Evolutionary conservation across 2,329 filamentous ascomycete genomes (phyloP).

Genomic region (Pseudocercospora vitis): DNA sequence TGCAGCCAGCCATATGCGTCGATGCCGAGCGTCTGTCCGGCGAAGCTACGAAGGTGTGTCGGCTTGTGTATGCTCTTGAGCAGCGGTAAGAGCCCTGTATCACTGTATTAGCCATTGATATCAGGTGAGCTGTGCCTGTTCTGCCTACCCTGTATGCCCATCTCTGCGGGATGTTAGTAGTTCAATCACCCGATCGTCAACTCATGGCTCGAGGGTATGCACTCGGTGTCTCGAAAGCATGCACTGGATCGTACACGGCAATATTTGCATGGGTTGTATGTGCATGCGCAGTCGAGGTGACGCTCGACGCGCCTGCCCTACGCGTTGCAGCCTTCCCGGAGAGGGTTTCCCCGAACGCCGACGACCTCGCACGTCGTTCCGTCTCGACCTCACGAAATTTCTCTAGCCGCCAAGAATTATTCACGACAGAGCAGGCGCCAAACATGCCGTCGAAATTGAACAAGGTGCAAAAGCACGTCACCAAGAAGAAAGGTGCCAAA

Average conservation of each 20-base stretch:
- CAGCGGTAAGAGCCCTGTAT: constrained; percentile 76
- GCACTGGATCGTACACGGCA: neutral
- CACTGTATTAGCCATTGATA: neutral
- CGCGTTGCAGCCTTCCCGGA: neutral
- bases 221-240: neutral
- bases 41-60: constrained; percentile 80
- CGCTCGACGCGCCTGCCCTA: neutral
- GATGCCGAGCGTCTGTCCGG: constrained; percentile 85
- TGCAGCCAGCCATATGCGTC: constrained; percentile 99
- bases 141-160: constrained; percentile 42
- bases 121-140: neutral
- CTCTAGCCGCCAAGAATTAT: neutral
- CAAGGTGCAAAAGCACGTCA: constrained; percentile 86
- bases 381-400: neutral
- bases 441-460: constrained; percentile 71
- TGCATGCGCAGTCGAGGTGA: too few relatives aligned
- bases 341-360: too few relatives aligned
- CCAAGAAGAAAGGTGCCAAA: constrained; percentile 83
- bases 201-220: neutral
- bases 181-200: neutral
- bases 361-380: neutral
- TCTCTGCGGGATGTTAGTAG: constrained; percentile 15
- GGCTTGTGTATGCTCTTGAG: constrained; percentile 96
- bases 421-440: neutral
- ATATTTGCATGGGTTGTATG: too few relatives aligned